Conservation (phyloP, 2,329 filamentous ascomycete genomes). For the Pseudogymnoascus sp. region DNA sequence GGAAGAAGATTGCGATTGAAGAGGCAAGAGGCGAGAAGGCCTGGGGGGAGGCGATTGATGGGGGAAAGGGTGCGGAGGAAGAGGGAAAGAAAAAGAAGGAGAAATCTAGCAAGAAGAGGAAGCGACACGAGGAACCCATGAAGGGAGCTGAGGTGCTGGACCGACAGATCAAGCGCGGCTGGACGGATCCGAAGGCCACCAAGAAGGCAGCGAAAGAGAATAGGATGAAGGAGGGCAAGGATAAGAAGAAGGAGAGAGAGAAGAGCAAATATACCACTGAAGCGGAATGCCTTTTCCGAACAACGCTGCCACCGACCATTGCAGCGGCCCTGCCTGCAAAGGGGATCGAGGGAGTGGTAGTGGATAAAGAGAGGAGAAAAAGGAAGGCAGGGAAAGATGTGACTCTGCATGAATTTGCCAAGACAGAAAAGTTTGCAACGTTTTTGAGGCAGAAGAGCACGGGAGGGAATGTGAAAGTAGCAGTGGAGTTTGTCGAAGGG, state of each 20-base stretch:
- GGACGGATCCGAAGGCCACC: slow-evolving; percentile 44
- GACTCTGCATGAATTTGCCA: slow-evolving; percentile 83
- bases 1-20: slow-evolving; percentile 78
- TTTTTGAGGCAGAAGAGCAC: slow-evolving; percentile 59
- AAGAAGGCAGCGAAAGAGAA: slow-evolving; percentile 40
- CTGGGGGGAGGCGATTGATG: slow-evolving; percentile 33
- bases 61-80: slow-evolving; percentile 32
- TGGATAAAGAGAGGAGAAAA: slow-evolving; percentile 49
- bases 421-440: slow-evolving; percentile 72
- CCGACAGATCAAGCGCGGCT: slow-evolving; percentile 35
- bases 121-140: slow-evolving; percentile 44
- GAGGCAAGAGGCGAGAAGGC: slow-evolving; percentile 62
- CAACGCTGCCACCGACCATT: slow-evolving; percentile 60
- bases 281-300: slow-evolving; percentile 80
- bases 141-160: slow-evolving; percentile 65
- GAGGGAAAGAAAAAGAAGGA: slow-evolving; percentile 37
- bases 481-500: slow-evolving; percentile 68
- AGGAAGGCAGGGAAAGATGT: slow-evolving; percentile 57
- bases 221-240: slow-evolving; percentile 42
- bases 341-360: slow-evolving; percentile 30
- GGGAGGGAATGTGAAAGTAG: slow-evolving; percentile 37
- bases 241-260: slow-evolving; percentile 51
- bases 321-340: slow-evolving; percentile 34
- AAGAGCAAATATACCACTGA: slow-evolving; percentile 75
- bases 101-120: slow-evolving; percentile 44